These are phyloP conservation scores for Hermanozyma aechmeae DNA, from an alignment of 805 yeast species.

Conservation along the genomic window DNA sequence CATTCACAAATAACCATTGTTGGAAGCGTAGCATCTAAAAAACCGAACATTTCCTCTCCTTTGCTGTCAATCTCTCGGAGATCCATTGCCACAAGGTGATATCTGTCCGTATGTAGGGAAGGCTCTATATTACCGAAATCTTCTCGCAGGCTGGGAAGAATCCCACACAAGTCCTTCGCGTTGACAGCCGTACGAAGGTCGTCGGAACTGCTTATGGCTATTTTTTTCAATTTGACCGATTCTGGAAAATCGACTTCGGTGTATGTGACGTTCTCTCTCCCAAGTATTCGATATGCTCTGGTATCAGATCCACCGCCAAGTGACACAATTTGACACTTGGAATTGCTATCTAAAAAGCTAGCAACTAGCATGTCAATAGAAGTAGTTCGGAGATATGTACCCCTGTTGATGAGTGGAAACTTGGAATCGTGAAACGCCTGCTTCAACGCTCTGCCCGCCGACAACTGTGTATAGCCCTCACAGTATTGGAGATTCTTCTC, in stretches of 20 bases:
- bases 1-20: slow-evolving; percentile 68
- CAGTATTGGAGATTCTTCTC: slow-evolving; percentile 28
- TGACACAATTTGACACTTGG: slow-evolving; percentile 46
- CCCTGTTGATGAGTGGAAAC: slow-evolving; percentile 61
- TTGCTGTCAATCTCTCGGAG: slow-evolving; percentile 27
- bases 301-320: slow-evolving; percentile 83
- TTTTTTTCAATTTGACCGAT: slow-evolving; percentile 42
- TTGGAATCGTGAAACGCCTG: slow-evolving; percentile 34
- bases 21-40: slow-evolving; percentile 30
- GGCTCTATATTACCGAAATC: slow-evolving; percentile 15
- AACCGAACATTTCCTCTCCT: slow-evolving; percentile 5
- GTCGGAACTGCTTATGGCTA: slow-evolving; percentile 29
- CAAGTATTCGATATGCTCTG: slow-evolving; percentile 44
- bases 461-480: slow-evolving; percentile 26
- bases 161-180: neutral
- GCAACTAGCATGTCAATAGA: slow-evolving; percentile 40
- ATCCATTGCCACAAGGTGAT: slow-evolving; percentile 49
- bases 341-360: slow-evolving; percentile 25
- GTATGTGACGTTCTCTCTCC: slow-evolving; percentile 25
- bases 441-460: slow-evolving; percentile 32
- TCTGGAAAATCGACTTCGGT: slow-evolving; percentile 60
- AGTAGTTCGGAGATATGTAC: slow-evolving; percentile 54
- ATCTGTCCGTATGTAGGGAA: slow-evolving; percentile 28
- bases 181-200: slow-evolving; percentile 11
- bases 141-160: slow-evolving; percentile 5